A percentile compares a stretch with the other conserved stretches of the same genome.
phyloP scores from a whole-genome alignment of 768 basidiomycete species.

The Rhodotorula diobovata region DNA sequence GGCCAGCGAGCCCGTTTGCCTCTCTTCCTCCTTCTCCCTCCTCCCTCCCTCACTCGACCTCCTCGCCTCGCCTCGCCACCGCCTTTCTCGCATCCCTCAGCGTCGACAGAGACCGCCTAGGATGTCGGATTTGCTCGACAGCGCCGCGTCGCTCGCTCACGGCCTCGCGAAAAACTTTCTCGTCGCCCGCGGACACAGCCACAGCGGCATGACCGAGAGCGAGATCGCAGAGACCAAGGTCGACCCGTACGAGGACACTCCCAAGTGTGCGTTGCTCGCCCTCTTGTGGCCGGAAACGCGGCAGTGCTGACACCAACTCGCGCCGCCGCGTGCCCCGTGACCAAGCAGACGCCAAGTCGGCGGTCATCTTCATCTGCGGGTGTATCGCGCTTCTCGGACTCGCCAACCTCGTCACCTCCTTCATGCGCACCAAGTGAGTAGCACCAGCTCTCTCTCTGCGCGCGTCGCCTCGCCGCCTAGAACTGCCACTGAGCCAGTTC shows the following conservation, averaged over 20 bases:
- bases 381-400: slow-evolving; percentile 30
- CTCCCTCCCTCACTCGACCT: neutral
- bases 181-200: neutral
- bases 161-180: neutral
- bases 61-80: neutral
- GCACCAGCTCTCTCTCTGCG: neutral
- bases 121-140: neutral
- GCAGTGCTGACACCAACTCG: neutral
- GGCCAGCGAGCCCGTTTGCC: neutral
- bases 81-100: neutral
- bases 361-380: slow-evolving; percentile 27
- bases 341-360: slow-evolving; percentile 10
- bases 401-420: slow-evolving; percentile 6
- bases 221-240: slow-evolving; percentile 34
- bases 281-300: neutral
- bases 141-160: neutral
- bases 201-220: slow-evolving; percentile 4
- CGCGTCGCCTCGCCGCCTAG: too few species aligned
- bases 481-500: neutral
- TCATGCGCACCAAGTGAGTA: slow-evolving; percentile 7
- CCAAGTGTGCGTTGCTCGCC: slow-evolving; percentile 24
- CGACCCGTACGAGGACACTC: slow-evolving; percentile 32
- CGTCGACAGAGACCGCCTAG: neutral
- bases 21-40: neutral
- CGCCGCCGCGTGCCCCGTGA: neutral